Conservation (phyloP, 768 basidiomycete species). For the Harrya chromipes region DNA sequence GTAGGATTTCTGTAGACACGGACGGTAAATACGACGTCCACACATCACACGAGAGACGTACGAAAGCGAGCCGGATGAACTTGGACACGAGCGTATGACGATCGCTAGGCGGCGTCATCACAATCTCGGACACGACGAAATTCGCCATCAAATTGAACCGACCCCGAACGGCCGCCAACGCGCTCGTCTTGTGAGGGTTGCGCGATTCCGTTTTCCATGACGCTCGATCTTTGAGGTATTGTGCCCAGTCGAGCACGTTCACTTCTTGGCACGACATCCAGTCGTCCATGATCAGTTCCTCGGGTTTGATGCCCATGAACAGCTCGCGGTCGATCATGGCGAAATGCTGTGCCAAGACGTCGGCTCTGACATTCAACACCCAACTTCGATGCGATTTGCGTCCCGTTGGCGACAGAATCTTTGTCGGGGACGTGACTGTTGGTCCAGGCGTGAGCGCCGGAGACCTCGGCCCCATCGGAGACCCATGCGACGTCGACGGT, state of each 20-base stretch:
- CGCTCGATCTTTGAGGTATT: constrained; percentile 73
- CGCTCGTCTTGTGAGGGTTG: constrained; percentile 60
- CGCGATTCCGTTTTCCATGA: constrained; percentile 62
- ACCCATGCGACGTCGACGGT: constrained; percentile 34
- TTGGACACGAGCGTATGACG: constrained; percentile 66
- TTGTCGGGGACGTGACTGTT: constrained; percentile 29
- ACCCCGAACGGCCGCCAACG: constrained; percentile 69
- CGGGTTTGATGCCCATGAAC: constrained; percentile 80
- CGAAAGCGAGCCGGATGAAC: constrained; percentile 85
- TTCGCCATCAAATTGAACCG: constrained; percentile 84
- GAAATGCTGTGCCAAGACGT: constrained; percentile 70
- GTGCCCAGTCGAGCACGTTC: constrained; percentile 79
- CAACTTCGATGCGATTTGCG: constrained; percentile 66
- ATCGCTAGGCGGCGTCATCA: constrained; percentile 66
- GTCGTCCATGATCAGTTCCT: constrained; percentile 77
- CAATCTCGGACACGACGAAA: constrained; percentile 78
- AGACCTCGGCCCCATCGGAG: constrained; percentile 17
- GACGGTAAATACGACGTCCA: neutral
- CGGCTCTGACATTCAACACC: constrained; percentile 60
- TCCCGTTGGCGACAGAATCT: constrained; percentile 35
- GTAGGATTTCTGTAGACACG: constrained; percentile 67
- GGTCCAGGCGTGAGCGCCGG: constrained; percentile 9
- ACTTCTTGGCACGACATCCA: constrained; percentile 62
- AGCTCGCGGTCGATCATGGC: constrained; percentile 87
- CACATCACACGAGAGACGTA: constrained; percentile 33